phyloP scores from a whole-genome alignment of 2,329 filamentous ascomycete genomes.

The Zasmidium angulare region DNA sequence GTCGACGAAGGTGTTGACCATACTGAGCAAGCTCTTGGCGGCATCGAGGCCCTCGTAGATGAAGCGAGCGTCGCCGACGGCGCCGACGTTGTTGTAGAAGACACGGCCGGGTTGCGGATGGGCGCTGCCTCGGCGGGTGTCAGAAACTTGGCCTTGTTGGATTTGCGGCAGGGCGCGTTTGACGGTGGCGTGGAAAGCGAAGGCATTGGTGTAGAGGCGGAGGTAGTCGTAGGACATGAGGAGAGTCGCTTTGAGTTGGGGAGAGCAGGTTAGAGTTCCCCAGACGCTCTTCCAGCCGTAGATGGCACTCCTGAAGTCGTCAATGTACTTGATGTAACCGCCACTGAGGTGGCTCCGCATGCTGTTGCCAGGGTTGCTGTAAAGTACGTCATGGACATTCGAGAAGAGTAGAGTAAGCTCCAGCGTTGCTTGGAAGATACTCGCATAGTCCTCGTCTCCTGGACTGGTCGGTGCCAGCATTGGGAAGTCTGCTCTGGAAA shows the following conservation, averaged over 20 bases:
- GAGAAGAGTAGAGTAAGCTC: slow-evolving; percentile 71
- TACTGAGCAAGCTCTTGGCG: slow-evolving; percentile 51
- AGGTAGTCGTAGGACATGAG: slow-evolving; percentile 72
- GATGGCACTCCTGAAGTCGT: slow-evolving; percentile 69
- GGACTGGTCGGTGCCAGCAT: slow-evolving; percentile 59
- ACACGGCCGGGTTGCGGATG: slow-evolving; percentile 31
- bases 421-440: slow-evolving; percentile 69
- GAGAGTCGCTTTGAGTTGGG: slow-evolving; percentile 65
- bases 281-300: slow-evolving; percentile 70
- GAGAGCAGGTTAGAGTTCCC: slow-evolving; percentile 65
- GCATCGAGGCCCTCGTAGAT: slow-evolving; percentile 53
- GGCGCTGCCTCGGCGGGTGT: slow-evolving; percentile 19
- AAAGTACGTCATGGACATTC: slow-evolving; percentile 72
- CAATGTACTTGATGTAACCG: slow-evolving; percentile 73
- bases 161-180: slow-evolving; percentile 43
- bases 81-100: slow-evolving; percentile 52
- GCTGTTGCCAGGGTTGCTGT: slow-evolving; percentile 68
- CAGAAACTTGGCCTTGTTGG: slow-evolving; percentile 22
- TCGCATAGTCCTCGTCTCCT: slow-evolving; percentile 65
- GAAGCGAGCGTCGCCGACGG: slow-evolving; percentile 50
- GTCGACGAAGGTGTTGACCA: slow-evolving; percentile 51
- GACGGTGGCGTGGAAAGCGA: slow-evolving; percentile 71
- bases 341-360: slow-evolving; percentile 70
- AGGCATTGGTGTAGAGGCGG: slow-evolving; percentile 71
- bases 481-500: slow-evolving; percentile 67